Evolutionary conservation across 2,329 filamentous ascomycete genomes (phyloP).

Genomic region (Cladosporium colombiae): DNA sequence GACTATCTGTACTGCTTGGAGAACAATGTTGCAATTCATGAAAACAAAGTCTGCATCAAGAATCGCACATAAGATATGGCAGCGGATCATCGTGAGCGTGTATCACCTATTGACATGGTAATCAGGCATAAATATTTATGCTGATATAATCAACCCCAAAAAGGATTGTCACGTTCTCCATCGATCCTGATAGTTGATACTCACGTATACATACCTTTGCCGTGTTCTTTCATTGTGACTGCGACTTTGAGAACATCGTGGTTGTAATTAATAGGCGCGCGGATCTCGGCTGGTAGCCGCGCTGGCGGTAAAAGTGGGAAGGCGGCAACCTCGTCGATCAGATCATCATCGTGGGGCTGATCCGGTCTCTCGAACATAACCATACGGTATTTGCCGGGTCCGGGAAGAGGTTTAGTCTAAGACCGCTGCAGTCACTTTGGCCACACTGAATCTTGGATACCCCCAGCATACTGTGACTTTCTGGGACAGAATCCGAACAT

Average conservation of each 20-base stretch:
- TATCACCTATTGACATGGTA: neutral
- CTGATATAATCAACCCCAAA: neutral
- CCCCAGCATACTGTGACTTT: neutral
- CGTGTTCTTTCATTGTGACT: neutral
- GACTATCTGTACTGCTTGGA: neutral
- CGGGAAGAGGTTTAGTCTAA: neutral
- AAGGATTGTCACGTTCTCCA: neutral
- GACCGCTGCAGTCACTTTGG: neutral
- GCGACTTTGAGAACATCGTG: neutral
- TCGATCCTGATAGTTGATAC: neutral
- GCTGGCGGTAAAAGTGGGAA: slow-evolving; percentile 1
- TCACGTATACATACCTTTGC: neutral
- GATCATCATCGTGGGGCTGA: neutral
- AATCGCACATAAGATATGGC: neutral
- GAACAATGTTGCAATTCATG: neutral
- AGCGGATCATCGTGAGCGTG: neutral
- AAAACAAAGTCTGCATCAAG: neutral
- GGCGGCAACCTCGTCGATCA: slow-evolving; percentile 14
- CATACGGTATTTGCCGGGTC: neutral
- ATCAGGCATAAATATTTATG: neutral
- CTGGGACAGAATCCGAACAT: neutral
- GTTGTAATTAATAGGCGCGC: neutral
- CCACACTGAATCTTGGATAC: neutral
- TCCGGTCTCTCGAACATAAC: slow-evolving; percentile 4
- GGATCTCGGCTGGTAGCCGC: slow-evolving; percentile 6